A percentile compares a stretch with the other conserved stretches of the same genome.
These are phyloP conservation scores for Dioscorea cayenensis DNA, from an alignment of 116 monocot species.

Conservation along the genomic window DNA sequence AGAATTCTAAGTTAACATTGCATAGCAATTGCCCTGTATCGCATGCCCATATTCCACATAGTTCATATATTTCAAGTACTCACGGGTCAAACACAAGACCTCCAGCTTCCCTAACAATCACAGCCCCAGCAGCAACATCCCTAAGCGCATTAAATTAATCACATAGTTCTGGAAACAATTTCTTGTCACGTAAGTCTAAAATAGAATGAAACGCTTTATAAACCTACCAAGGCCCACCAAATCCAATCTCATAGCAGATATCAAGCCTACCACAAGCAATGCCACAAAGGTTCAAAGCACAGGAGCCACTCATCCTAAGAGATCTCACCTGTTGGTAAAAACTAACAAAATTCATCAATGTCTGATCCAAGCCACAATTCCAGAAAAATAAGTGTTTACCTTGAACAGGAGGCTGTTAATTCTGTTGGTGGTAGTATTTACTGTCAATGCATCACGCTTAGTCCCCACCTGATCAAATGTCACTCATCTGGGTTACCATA, in stretches of 20 bases:
- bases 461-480: constrained; percentile 67
- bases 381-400: constrained; percentile 31
- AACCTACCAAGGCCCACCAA: constrained; percentile 92
- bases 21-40: neutral
- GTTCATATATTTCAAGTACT: constrained; percentile 12
- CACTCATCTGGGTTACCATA: neutral
- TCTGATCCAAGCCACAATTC: neutral
- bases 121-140: constrained; percentile 91
- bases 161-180: too few relatives aligned
- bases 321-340: constrained; percentile 68
- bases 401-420: constrained; percentile 86
- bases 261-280: constrained; percentile 95
- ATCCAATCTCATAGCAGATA: constrained; percentile 86
- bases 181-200: neutral
- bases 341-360: neutral
- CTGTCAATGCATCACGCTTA: constrained; percentile 65
- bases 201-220: neutral
- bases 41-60: neutral
- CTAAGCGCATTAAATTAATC: constrained; percentile 19
- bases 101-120: constrained; percentile 89
- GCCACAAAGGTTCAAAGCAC: constrained; percentile 87
- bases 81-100: constrained; percentile 94
- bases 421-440: constrained; percentile 81
- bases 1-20: neutral
- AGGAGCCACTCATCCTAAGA: constrained; percentile 84